Base-by-base conservation (phyloP, 1,284 basidiomycete species). In the Pseudozyma flocculosa region DNA sequence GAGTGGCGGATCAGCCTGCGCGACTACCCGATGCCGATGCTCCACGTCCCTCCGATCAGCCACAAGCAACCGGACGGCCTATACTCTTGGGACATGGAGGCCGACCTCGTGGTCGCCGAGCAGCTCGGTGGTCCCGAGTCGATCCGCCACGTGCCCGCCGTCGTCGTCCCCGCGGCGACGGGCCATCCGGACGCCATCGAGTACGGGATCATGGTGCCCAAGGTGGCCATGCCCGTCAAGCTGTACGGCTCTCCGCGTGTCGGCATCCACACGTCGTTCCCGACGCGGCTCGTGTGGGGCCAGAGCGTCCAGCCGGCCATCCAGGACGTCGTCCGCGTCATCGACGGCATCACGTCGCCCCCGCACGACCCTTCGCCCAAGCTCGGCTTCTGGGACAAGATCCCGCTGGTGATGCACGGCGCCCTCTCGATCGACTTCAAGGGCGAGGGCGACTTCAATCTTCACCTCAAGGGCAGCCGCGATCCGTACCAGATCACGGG, bases 151-250 rank as follows among this genome's bases (percentile, higher is more conserved):
- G 69, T 76, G 14, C 69, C 66, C 3, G 68, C 70, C 8, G 59
- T 69, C 24, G 54, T 78, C 18, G 69, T 78, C 26, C 73, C 73
- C 5, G 74, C 71, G 5, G 59, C 71, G 1, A 68, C 69, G 2
- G 72, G 85, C 37, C 54, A 47, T 14, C 40, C 50, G 14, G 85
- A 84, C 18, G 82, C 85, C 19, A 77, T 81, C 3, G 82, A 85
- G 10, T 84, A 93, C 47, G 80, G 81, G 5, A 80, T 95, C 21
- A 76, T 82, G 36, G 83, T 96, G 29, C 91, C 92, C 0, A 96
- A 94, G 78, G 92, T 92, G 0, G 87, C 92, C 52, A 94, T 94
- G 89, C 89, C 93, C 0, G 88, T 93, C 70, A 97, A 97, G 79
- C 89, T 87, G 21, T 97, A 94, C 75, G 90, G 90, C 3, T 83